A percentile compares a stretch with the other conserved stretches of the same genome.
Conservation (phyloP, 768 basidiomycete species). For the Glaciozyma antarctica region DNA sequence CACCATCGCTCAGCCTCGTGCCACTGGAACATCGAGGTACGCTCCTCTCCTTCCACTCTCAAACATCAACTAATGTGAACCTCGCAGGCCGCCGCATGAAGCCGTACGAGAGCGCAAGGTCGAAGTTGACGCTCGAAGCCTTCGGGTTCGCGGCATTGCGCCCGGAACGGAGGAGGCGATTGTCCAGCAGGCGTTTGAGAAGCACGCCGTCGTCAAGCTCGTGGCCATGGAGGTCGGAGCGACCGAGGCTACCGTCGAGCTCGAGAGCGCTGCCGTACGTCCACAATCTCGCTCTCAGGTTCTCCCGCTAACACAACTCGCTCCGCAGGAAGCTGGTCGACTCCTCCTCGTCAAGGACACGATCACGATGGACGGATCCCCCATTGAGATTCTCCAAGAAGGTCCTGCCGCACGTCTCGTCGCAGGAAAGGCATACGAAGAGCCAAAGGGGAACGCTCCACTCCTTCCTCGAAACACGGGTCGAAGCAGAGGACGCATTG, state of each 20-base stretch:
- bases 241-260: conserved; percentile 46
- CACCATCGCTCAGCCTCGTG: conserved; percentile 68
- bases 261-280: conserved; percentile 43
- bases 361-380: conserved; percentile 57
- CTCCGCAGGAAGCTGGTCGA: conserved; percentile 66
- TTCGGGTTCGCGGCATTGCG: conserved; percentile 68
- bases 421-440: conserved; percentile 22
- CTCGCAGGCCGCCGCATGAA: neutral
- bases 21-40: conserved; percentile 50
- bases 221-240: conserved; percentile 64
- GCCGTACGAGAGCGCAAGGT: conserved; percentile 31
- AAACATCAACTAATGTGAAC: neutral
- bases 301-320: neutral
- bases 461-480: conserved; percentile 20
- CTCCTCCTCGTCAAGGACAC: conserved; percentile 63
- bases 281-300: neutral
- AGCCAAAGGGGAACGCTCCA: conserved; percentile 2
- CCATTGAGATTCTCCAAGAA: conserved; percentile 53
- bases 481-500: conserved; percentile 19
- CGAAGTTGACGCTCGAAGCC: conserved; percentile 58
- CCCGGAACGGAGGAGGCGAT: conserved; percentile 75
- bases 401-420: neutral
- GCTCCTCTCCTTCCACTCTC: conserved; percentile 22
- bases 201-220: conserved; percentile 54
- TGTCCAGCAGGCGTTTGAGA: conserved; percentile 79